Evolutionary conservation across 108 stramenopile species (phyloP).

Genomic region (Parmales sp.): DNA sequence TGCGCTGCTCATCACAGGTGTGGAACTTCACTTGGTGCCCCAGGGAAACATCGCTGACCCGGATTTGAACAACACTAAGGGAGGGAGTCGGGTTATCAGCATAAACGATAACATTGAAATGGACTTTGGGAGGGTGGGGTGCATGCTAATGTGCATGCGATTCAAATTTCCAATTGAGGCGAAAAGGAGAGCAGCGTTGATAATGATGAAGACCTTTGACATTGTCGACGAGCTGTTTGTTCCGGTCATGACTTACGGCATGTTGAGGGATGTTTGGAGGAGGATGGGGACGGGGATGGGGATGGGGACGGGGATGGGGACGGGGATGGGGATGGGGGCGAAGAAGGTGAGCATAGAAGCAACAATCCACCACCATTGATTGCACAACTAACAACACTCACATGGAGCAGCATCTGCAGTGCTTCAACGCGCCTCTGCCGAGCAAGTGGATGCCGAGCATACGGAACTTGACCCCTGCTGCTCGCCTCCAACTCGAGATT

Average conservation of each 20-base stretch:
- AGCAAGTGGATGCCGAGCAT: neutral
- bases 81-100: no score
- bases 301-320: neutral
- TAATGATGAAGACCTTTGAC: slow-evolving; percentile 1
- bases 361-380: neutral
- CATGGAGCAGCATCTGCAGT: no score
- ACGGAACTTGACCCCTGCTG: neutral
- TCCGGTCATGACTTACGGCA: neutral
- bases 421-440: no score
- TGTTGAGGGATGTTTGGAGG: neutral
- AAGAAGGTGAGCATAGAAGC: neutral
- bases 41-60: neutral
- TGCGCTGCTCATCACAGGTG: slow-evolving; percentile 1
- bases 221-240: neutral
- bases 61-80: neutral
- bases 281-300: neutral
- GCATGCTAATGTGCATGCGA: slow-evolving; percentile 4
- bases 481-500: neutral
- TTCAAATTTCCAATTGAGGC: neutral
- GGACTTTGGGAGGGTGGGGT: slow-evolving; percentile 5
- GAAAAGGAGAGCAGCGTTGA: neutral
- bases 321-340: neutral
- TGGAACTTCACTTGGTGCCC: neutral
- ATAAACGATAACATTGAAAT: no score
- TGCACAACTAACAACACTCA: neutral